Base-by-base conservation (phyloP, 2,329 filamentous ascomycete species). In the Lachnellula suecica region DNA sequence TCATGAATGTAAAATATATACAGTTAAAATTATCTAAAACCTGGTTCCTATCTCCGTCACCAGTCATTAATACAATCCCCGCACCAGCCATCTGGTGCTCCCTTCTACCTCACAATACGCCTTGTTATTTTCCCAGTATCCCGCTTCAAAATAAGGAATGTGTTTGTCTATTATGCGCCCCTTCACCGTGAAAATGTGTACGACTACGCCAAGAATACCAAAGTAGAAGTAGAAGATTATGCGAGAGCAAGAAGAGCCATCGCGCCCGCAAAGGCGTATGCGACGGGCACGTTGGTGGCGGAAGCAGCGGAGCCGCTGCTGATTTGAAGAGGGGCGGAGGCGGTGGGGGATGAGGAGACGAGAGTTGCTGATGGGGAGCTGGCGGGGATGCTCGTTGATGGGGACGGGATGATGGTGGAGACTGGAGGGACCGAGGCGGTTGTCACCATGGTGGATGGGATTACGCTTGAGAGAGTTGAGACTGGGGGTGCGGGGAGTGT, bases 161-260 rank as follows among this genome's bases (percentile, higher is more conserved):
- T n/a, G n/a, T n/a, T n/a, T n/a, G n/a, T n/a, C n/a, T n/a, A n/a
- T n/a, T n/a, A n/a, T n/a, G n/a, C n/a, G n/a, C n/a, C n/a, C n/a
- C n/a, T n/a, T n/a, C n/a, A n/a, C n/a, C n/a, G n/a, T n/a, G n/a
- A n/a, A n/a, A n/a, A n/a, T n/a, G n/a, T n/a, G n/a, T n/a, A n/a
- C n/a, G n/a, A n/a, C 2, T 17, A 20, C 3, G 34, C 22, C 5
- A 17, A 17, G 37, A 35, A 37, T n/a, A 9, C 8, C 8, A 37
- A 37, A 37, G 11, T 9, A n/a, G 17, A 37, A 15, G 15, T 17
- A 6, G 15, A n/a, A 37, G 10, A 27, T 49, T 60, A 65, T 52
- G 55, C 61, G 15, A 67, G 51, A 38, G 59, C 67, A 22, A 67
- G 43, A 25, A 67, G 25, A 38, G 58, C 66, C 52, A 68, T 58